A percentile compares a stretch with the other conserved stretches of the same genome.
These are phyloP conservation scores for Aspergillus ostianus DNA, from an alignment of 495 filamentous ascomycete genomes.

Conservation along the genomic window DNA sequence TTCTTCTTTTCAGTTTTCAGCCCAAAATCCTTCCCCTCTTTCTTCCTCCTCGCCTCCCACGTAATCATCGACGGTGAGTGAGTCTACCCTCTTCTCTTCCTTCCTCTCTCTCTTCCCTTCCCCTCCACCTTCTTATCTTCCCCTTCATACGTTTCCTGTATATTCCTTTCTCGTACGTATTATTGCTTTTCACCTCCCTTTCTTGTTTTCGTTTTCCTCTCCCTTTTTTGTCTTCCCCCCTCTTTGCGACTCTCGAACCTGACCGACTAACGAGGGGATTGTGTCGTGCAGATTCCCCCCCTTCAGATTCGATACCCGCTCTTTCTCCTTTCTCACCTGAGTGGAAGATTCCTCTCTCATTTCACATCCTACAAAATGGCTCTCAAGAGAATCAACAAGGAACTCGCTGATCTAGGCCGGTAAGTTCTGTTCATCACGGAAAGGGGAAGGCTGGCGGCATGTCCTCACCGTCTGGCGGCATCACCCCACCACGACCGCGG, in stretches of 20 bases:
- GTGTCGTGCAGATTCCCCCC: conserved; percentile 14
- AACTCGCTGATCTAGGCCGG: conserved; percentile 98
- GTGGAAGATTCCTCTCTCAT: conserved; percentile 15
- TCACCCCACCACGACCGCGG: conserved; percentile 26
- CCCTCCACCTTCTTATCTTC: background rate
- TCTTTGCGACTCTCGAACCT: conserved; percentile 10
- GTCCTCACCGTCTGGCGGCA: conserved; percentile 2
- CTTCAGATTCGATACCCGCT: conserved; percentile 17
- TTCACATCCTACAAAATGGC: conserved; percentile 67
- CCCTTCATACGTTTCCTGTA: conserved; percentile 11
- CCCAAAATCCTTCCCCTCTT: conserved; percentile 21
- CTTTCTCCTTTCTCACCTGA: conserved; percentile 17
- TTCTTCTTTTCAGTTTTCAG: conserved; percentile 21
- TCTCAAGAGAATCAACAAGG: conserved; percentile 99
- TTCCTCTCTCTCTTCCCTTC: conserved; percentile 16
- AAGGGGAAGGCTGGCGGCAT: background rate
- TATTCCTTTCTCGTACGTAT: conserved; percentile 24
- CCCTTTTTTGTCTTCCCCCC: conserved; percentile 8
- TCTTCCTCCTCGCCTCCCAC: conserved; percentile 17
- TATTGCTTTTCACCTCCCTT: conserved; percentile 22
- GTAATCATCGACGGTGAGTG: conserved; percentile 3
- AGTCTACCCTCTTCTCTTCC: conserved; percentile 16
- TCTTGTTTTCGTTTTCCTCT: conserved; percentile 21
- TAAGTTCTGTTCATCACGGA: conserved; percentile 47
- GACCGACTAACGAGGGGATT: background rate